A percentile compares a stretch with the other conserved stretches of the same genome.
Conservation (phyloP, 805 yeast genomes). For the Phaffomyces antillensis region DNA sequence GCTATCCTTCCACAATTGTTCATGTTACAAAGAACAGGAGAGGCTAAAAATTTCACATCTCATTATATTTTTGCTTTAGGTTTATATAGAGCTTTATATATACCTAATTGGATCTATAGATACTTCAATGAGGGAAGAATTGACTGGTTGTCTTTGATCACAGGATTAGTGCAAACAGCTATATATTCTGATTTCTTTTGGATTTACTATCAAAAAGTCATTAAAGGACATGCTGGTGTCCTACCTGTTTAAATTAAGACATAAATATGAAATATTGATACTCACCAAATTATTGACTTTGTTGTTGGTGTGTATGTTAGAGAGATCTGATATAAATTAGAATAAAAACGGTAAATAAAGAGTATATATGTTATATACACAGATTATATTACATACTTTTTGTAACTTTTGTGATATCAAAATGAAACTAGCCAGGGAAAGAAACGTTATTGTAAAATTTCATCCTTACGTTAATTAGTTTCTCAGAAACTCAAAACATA, state of each 20-base stretch:
- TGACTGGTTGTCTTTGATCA: constrained; percentile 63
- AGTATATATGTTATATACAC: too few relatives aligned
- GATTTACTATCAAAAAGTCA: constrained; percentile 74
- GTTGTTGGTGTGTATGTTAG: too few relatives aligned
- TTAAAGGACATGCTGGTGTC: constrained; percentile 70
- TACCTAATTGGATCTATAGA: constrained; percentile 94
- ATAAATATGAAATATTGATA: too few relatives aligned
- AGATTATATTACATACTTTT: too few relatives aligned
- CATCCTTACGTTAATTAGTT: too few relatives aligned
- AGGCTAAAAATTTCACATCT: constrained; percentile 78
- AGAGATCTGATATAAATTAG: too few relatives aligned
- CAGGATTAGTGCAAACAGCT: constrained; percentile 82
- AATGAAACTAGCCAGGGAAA: too few relatives aligned
- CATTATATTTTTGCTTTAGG: constrained; percentile 96
- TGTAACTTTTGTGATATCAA: too few relatives aligned
- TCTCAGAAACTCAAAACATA: too few relatives aligned
- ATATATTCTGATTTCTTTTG: constrained; percentile 94
- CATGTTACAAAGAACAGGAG: constrained; percentile 83
- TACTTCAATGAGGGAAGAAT: constrained; percentile 53
- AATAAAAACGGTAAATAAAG: too few relatives aligned
- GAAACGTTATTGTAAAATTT: too few relatives aligned
- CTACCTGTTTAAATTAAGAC: constrained; percentile 39
- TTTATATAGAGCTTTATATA: constrained; percentile 77
- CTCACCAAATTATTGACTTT: too few relatives aligned
- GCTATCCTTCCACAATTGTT: constrained; percentile 92